Evolutionary conservation across 148 eudicot species (phyloP).

Genomic region (Chenopodium quinoa): DNA sequence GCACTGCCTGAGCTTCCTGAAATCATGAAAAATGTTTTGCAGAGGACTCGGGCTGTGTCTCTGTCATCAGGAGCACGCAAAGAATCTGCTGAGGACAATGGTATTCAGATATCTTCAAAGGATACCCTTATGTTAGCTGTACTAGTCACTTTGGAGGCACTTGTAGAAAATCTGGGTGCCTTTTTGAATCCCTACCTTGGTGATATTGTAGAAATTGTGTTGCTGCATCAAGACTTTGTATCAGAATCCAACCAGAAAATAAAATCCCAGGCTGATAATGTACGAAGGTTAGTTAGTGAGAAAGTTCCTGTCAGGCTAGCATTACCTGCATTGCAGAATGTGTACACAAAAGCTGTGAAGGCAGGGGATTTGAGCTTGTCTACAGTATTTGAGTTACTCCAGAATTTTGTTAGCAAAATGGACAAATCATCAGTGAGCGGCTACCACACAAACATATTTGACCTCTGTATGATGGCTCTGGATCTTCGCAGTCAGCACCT

Average conservation of each 20-base stretch:
- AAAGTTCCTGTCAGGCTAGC: constrained; percentile 76
- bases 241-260: constrained; percentile 51
- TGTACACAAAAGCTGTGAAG: constrained; percentile 67
- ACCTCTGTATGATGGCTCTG: constrained; percentile 75
- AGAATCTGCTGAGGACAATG: constrained; percentile 15
- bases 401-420: constrained; percentile 57
- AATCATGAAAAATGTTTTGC: constrained; percentile 59
- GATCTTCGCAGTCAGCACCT: constrained; percentile 76
- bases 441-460: constrained; percentile 61
- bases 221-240: constrained; percentile 54
- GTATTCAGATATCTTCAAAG: constrained; percentile 28
- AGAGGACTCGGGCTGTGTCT: constrained; percentile 34
- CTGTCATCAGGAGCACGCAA: constrained; percentile 23
- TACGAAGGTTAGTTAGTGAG: constrained; percentile 64
- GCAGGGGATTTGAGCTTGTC: constrained; percentile 64
- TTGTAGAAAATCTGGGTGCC: constrained; percentile 75
- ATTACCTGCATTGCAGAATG: constrained; percentile 59
- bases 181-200: constrained; percentile 79
- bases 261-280: constrained; percentile 62
- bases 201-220: constrained; percentile 61
- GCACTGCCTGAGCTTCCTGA: constrained; percentile 78
- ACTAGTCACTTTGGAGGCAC: constrained; percentile 69
- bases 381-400: constrained; percentile 65
- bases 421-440: constrained; percentile 64
- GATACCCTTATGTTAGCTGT: constrained; percentile 50